phyloP scores from a whole-genome alignment of 208 protist genomes.

The Leishmania arabica region DNA sequence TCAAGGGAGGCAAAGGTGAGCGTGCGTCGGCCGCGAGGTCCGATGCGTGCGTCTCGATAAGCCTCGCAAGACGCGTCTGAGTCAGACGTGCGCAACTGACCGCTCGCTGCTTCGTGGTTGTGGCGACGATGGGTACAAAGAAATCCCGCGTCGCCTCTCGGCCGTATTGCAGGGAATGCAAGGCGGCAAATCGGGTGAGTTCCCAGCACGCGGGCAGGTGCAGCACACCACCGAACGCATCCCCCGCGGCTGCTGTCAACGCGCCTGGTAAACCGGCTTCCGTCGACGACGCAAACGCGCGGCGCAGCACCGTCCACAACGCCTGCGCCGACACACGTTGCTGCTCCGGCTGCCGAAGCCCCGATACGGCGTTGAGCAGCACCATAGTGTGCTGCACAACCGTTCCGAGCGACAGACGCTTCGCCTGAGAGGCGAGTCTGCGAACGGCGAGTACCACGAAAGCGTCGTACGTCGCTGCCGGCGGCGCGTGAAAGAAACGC shows the following conservation, averaged over 20 bases:
- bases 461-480: conserved; percentile 73
- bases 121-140: conserved; percentile 1
- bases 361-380: conserved; percentile 25
- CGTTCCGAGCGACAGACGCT: neutral
- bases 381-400: conserved; percentile 35
- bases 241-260: neutral
- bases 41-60: neutral
- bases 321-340: conserved; percentile 19
- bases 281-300: neutral
- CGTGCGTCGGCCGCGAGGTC: neutral
- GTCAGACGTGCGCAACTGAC: conserved; percentile 2
- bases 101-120: neutral
- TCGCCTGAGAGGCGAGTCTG: neutral
- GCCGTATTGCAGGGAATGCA: conserved; percentile 16
- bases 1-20: neutral
- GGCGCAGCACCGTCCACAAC: conserved; percentile 24
- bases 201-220: conserved; percentile 17
- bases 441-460: conserved; percentile 33
- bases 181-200: conserved; percentile 5
- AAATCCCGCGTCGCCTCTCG: conserved; percentile 9
- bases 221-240: neutral
- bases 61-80: neutral
- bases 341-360: conserved; percentile 24
- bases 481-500: conserved; percentile 61
- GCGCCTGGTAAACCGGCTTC: neutral